Evolutionary conservation across 805 yeast genomes (phyloP), one percentile per base, ranked within the genome.

Genomic region (Nakazawaea populi): DNA sequence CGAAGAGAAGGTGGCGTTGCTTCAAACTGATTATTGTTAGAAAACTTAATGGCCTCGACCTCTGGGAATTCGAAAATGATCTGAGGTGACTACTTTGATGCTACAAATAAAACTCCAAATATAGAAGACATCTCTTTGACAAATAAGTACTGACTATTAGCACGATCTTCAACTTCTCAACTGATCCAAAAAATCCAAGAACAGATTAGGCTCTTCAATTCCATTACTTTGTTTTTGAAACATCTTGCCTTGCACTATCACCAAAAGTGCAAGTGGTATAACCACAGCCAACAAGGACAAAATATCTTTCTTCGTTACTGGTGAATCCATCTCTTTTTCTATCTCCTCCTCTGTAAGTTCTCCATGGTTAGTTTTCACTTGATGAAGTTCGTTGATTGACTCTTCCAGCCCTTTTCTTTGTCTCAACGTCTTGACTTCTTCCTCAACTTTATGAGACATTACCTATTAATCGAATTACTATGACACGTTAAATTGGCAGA

Each of bases 171-270:
- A 37, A 30, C 39, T 38, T 35, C 49, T 50, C 32, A 50, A 30
- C 12, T 42, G 35, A 34, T 42, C 47, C 45, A 51, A 46, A 6
- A 46, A 38, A 14, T 51, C 42, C 47, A 46, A 36, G 34, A 42
- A 51, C 35, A 51, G 40, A 29, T 46, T 46, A n/a, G 50, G 50
- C 27, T 46, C 53, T 7, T 31, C 8, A 8, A 34, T 9, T 5
- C 32, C 47, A 32, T n/a, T 6, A 4, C 30, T 36, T 28, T 9
- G 29, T n/a, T 42, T 51, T 18, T 28, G 24, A 36, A 46, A 51
- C 14, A 43, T 35, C 18, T 46, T 44, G 9, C 50, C 53, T 43
- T 51, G 53, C 7, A 51, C n/a, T n/a, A 42, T 14, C 12, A 51
- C 37, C 31, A 51, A 43, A 7, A 51, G 29, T n/a, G 41, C 47